Percentiles rank a stretch among this genome's conserved stretches.
These are phyloP conservation scores for Dioscorea zingiberensis DNA, from an alignment of 106 monocot genomes.

Conservation along the genomic window DNA sequence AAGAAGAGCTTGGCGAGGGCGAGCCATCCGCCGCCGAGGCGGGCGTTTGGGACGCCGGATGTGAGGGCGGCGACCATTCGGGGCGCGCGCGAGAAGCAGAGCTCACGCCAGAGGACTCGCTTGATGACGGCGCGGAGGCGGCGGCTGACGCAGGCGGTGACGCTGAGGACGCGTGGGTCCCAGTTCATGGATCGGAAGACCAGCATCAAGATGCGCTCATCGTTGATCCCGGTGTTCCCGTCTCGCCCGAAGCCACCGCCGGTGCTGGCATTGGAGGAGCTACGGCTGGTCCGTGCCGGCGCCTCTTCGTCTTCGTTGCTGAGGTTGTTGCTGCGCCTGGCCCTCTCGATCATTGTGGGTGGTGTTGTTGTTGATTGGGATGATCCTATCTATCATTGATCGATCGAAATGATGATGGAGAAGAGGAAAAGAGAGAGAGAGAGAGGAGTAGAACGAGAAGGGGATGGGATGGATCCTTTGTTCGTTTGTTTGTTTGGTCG, in stretches of 20 bases:
- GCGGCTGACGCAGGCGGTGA: slow-evolving; percentile 52
- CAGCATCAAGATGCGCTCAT: slow-evolving; percentile 55
- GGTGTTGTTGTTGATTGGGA: too few relatives aligned
- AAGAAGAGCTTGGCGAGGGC: slow-evolving; percentile 67
- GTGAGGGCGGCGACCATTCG: slow-evolving; percentile 38
- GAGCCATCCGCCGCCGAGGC: slow-evolving; percentile 39
- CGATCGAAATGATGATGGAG: too few relatives aligned
- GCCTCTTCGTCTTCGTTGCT: background rate
- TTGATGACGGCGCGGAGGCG: slow-evolving; percentile 54
- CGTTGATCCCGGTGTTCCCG: slow-evolving; percentile 38
- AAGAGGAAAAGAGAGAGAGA: too few relatives aligned
- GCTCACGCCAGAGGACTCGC: slow-evolving; percentile 67
- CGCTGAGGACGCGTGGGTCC: slow-evolving; percentile 43
- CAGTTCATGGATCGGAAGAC: slow-evolving; percentile 57
- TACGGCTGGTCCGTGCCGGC: background rate
- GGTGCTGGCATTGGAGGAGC: background rate
- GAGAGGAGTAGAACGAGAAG: too few relatives aligned
- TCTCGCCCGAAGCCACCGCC: background rate
- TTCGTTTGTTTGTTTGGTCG: too few relatives aligned
- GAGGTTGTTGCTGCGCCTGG: background rate
- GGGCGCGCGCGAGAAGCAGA: slow-evolving; percentile 61
- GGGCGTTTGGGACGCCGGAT: background rate
- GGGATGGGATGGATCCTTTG: too few relatives aligned
- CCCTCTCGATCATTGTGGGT: background rate
- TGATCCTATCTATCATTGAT: too few relatives aligned